A percentile compares a stretch with the other conserved stretches of the same genome.
Evolutionary conservation across 2,329 filamentous ascomycete species (phyloP).

Genomic region (Byssoonygena ceratinophila): DNA sequence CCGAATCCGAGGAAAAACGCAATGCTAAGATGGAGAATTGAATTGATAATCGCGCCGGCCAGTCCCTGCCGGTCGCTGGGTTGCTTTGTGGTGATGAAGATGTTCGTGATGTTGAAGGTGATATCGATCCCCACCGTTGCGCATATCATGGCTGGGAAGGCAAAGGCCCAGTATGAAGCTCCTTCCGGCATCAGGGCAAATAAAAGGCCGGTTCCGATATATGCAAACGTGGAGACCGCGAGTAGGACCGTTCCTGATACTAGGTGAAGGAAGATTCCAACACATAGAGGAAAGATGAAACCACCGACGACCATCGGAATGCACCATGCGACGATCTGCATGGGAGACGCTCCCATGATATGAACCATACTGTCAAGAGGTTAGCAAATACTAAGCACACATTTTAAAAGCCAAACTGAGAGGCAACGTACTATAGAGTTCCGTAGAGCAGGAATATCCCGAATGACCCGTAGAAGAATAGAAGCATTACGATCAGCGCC

Average conservation of each 20-base stretch:
- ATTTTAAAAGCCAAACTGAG: not conserved
- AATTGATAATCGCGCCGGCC: slow-evolving; percentile 61
- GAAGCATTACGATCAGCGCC: slow-evolving; percentile 49
- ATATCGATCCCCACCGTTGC: slow-evolving; percentile 65
- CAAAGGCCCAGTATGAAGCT: slow-evolving; percentile 58
- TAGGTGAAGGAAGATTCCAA: slow-evolving; percentile 57
- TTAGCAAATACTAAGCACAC: slow-evolving; percentile 9
- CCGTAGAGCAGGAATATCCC: slow-evolving; percentile 61
- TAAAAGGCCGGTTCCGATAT: slow-evolving; percentile 48
- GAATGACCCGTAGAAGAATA: slow-evolving; percentile 58
- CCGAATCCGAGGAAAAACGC: slow-evolving; percentile 60
- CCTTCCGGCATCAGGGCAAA: slow-evolving; percentile 53
- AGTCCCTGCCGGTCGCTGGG: slow-evolving; percentile 58
- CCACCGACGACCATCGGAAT: slow-evolving; percentile 58
- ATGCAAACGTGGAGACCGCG: slow-evolving; percentile 51
- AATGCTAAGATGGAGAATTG: slow-evolving; percentile 59
- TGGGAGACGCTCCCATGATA: slow-evolving; percentile 48
- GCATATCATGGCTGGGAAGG: slow-evolving; percentile 54
- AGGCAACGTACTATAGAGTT: slow-evolving; percentile 51
- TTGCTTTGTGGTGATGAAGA: slow-evolving; percentile 65
- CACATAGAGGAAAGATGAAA: slow-evolving; percentile 51
- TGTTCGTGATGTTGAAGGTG: slow-evolving; percentile 62
- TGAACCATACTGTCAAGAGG: slow-evolving; percentile 54
- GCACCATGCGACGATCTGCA: slow-evolving; percentile 59
- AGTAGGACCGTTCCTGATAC: slow-evolving; percentile 54